Percentiles rank a stretch among this genome's conserved stretches.
phyloP scores from a whole-genome alignment of 805 yeast species.

The Candida silvicultrix region DNA sequence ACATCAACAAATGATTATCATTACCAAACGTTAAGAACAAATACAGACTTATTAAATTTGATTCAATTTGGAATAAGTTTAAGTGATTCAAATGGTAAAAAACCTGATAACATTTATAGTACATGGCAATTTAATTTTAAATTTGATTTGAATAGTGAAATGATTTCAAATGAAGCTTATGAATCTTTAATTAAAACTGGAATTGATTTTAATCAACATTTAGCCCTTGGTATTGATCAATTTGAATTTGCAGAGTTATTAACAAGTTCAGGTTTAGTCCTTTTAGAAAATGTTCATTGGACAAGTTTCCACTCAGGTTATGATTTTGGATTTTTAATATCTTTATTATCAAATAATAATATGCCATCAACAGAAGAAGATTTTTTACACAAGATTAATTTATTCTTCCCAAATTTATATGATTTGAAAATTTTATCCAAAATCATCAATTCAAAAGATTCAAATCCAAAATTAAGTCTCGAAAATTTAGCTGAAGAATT shows the following conservation, averaged over 20 bases:
- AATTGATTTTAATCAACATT: slow-evolving; percentile 70
- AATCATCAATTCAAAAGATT: slow-evolving; percentile 8
- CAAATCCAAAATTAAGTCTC: slow-evolving; percentile 36
- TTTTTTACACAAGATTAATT: slow-evolving; percentile 61
- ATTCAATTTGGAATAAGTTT: slow-evolving; percentile 82
- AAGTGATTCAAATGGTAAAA: slow-evolving; percentile 61
- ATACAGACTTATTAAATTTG: slow-evolving; percentile 79
- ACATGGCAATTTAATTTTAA: slow-evolving; percentile 97
- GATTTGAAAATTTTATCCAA: slow-evolving; percentile 63
- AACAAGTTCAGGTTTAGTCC: slow-evolving; percentile 78
- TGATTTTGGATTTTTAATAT: slow-evolving; percentile 84
- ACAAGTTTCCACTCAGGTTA: slow-evolving; percentile 90
- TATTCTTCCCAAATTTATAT: slow-evolving; percentile 75
- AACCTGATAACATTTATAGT: slow-evolving; percentile 58
- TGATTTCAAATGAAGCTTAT: slow-evolving; percentile 83
- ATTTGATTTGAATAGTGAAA: slow-evolving; percentile 70
- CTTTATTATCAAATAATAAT: slow-evolving; percentile 64
- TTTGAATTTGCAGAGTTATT: slow-evolving; percentile 78
- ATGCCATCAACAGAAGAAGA: slow-evolving; percentile 81
- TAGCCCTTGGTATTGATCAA: slow-evolving; percentile 70
- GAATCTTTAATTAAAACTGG: slow-evolving; percentile 79
- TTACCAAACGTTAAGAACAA: slow-evolving; percentile 89
- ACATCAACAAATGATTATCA: slow-evolving; percentile 88
- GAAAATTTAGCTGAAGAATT: slow-evolving; percentile 67
- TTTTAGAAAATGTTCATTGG: slow-evolving; percentile 71